Evolutionary conservation across 176 grass and related monocot species (phyloP).

Genomic region (Carex littledalei): DNA sequence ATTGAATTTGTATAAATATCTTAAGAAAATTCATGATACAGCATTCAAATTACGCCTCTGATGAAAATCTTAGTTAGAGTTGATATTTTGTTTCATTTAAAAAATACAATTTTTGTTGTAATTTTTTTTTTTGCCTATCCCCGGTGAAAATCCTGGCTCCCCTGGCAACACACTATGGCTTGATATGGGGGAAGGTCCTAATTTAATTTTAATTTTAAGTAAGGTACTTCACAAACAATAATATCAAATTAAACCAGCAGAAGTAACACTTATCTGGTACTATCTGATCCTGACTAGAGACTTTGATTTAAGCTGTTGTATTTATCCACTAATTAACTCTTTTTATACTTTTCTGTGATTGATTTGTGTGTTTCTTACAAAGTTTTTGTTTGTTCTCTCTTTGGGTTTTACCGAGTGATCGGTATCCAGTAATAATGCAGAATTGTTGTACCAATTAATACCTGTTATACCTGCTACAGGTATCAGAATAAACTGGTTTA

Average conservation of each 20-base stretch:
- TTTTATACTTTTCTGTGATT: background rate
- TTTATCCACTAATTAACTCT: too few relatives aligned
- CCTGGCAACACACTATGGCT: too few relatives aligned
- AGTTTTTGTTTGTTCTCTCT: too few relatives aligned
- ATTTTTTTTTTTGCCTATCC: too few relatives aligned
- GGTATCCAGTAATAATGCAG: background rate
- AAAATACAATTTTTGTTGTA: too few relatives aligned
- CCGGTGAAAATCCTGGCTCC: too few relatives aligned
- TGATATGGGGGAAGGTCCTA: too few relatives aligned
- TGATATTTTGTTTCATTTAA: too few relatives aligned
- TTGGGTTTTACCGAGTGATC: too few relatives aligned
- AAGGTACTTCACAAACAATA: background rate
- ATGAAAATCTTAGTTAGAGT: too few relatives aligned
- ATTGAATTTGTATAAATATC: background rate
- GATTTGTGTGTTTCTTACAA: background rate
- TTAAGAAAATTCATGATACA: background rate
- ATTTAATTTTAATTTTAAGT: too few relatives aligned
- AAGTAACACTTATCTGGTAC: background rate
- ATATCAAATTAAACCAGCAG: background rate
- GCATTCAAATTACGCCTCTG: background rate
- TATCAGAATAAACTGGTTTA: background rate
- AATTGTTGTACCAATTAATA: background rate
- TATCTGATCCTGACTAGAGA: background rate
- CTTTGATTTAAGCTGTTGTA: background rate
- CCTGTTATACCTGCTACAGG: background rate